A percentile compares a stretch with the other conserved stretches of the same genome.
These are phyloP conservation scores for Mycena albidolilacea DNA, from an alignment of 768 basidiomycete genomes.

Conservation along the genomic window DNA sequence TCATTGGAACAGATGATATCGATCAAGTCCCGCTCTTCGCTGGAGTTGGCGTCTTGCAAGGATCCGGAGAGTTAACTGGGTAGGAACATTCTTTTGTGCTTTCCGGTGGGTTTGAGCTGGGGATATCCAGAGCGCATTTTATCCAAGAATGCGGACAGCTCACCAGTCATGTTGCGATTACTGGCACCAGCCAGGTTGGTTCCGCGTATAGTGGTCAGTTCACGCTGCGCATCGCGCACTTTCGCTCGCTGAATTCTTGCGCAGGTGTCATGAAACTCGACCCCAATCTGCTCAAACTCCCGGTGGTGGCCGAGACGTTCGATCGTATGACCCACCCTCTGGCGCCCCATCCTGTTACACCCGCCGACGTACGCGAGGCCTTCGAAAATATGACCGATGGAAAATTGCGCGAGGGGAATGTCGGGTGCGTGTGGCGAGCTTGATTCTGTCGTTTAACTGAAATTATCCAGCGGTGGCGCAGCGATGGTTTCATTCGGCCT, in stretches of 20 bases:
- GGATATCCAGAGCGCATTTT: slow-evolving; percentile 5
- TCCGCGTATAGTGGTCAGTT: slow-evolving; percentile 19
- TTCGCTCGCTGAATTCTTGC: neutral
- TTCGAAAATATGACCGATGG: slow-evolving; percentile 27
- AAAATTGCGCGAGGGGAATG: slow-evolving; percentile 35
- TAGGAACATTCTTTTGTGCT: neutral
- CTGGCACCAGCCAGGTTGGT: slow-evolving; percentile 36
- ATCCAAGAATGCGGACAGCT: slow-evolving; percentile 30
- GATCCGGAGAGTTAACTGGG: slow-evolving; percentile 36
- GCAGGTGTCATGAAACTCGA: neutral
- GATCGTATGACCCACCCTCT: slow-evolving; percentile 39
- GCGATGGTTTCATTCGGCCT: slow-evolving; percentile 39
- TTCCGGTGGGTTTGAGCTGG: neutral
- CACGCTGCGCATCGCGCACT: neutral
- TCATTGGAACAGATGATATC: slow-evolving; percentile 36
- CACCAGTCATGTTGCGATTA: slow-evolving; percentile 28
- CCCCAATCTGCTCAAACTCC: slow-evolving; percentile 14
- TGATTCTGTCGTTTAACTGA: neutral
- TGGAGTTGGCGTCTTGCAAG: slow-evolving; percentile 32
- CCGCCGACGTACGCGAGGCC: slow-evolving; percentile 11
- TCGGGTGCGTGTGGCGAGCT: slow-evolving; percentile 23
- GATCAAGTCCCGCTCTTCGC: slow-evolving; percentile 32
- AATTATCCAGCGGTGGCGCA: slow-evolving; percentile 30
- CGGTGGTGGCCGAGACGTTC: slow-evolving; percentile 36
- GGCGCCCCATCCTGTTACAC: slow-evolving; percentile 13